Conservation (phyloP, 352 stramenopile genomes). For the Phytophthora multivora region DNA sequence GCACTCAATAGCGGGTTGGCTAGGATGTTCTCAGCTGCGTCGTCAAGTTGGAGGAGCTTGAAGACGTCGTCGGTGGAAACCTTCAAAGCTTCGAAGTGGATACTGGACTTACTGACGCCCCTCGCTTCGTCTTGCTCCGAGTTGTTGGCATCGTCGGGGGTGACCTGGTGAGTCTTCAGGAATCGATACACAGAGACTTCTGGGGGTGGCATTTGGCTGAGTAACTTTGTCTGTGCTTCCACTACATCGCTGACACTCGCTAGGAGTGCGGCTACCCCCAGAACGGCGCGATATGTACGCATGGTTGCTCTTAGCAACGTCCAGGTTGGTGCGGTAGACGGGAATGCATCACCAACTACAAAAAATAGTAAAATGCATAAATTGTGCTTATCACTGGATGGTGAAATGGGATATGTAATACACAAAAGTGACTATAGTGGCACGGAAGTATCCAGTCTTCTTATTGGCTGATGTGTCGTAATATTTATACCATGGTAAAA, state of each 20-base stretch:
- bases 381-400: background rate
- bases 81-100: background rate
- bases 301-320: background rate
- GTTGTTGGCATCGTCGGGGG: background rate
- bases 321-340: background rate
- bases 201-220: background rate
- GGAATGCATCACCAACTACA: too few species aligned
- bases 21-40: constrained; percentile 8
- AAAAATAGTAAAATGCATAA: too few species aligned
- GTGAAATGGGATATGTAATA: background rate
- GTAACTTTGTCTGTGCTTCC: background rate
- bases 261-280: background rate
- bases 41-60: constrained; percentile 4
- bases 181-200: too few species aligned
- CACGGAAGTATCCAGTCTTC: too few species aligned
- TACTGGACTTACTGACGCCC: background rate
- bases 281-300: background rate
- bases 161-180: too few species aligned
- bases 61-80: background rate
- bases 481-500: too few species aligned
- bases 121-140: constrained; percentile 7
- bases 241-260: background rate
- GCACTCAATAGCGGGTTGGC: background rate
- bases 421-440: too few species aligned
- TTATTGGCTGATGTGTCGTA: too few species aligned